Base-by-base conservation (phyloP, 2,329 filamentous ascomycete genomes). In the Aspergillus ochraceus region DNA sequence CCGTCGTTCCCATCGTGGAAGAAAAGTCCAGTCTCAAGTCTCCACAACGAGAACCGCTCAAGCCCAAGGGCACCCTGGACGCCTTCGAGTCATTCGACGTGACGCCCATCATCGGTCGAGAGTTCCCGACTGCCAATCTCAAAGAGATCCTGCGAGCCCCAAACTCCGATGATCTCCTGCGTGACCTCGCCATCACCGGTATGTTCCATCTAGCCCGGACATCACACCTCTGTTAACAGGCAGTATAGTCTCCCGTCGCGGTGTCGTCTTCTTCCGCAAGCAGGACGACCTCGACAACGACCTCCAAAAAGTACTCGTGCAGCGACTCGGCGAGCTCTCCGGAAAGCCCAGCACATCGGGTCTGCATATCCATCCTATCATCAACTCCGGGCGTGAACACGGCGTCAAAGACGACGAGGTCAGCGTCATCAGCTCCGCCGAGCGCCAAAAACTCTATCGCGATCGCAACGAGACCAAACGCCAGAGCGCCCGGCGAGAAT, bases 221-320 rank as follows among this genome's bases (percentile, higher is more conserved):
- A 46, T 29, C 20, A 49, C 19, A 4, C 32, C 17, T 12, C 32
- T 36, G 11, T 1, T 26, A 6, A 19, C 46, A 12, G 11, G 32
- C 1, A 4, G 20, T 29, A 6, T 49, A 82, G 82, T 84, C 52
- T 84, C 81, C 2, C 78, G 82, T 61, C 76, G 81, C 6, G 81
- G 82, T 1, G 81, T 85, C 0, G 79, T 84, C 19, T 84, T 84
- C 71, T 83, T 84, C 72, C 80, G 82, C 50, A 77, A 78, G 49
- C 82, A 85, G 61, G 74, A 81, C 64, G 75, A 77, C 39, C 72
- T 85, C 12, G 77, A 75, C 52, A 77, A 83, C 49, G 76, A 81
- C 4, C 73, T 81, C 14, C 83, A 85, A 63, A 86, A 86, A 71
- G 70, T 79, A 19, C 77, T 85, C 14, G 77, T 78, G 50, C 81